phyloP scores from a whole-genome alignment of 176 grass and related monocot genomes.

The Themeda triandra region DNA sequence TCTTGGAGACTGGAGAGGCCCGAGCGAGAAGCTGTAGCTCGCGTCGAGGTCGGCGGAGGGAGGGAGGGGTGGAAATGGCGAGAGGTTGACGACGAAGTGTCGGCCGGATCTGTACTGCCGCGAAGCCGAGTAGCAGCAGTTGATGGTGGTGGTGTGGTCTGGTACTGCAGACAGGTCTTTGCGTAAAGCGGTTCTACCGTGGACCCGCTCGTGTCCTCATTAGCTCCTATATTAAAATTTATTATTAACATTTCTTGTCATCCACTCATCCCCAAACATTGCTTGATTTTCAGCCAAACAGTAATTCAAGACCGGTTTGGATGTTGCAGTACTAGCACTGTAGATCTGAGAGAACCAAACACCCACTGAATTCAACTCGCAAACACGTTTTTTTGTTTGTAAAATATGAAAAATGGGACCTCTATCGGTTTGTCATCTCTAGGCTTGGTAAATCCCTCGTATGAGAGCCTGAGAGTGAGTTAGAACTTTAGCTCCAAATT shows the following conservation, averaged over 20 bases:
- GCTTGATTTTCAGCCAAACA: background rate
- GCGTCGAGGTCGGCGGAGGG: background rate
- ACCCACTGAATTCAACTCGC: background rate
- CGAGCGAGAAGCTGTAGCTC: background rate
- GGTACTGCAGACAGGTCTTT: too few relatives aligned
- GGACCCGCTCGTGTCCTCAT: background rate
- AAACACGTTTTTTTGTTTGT: background rate
- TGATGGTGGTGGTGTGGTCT: background rate
- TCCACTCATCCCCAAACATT: background rate
- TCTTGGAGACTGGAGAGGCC: background rate
- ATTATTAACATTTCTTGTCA: background rate
- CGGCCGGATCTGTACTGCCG: constrained; percentile 36
- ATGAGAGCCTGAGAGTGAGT: too few relatives aligned
- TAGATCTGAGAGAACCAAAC: too few relatives aligned
- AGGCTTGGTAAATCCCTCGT: too few relatives aligned
- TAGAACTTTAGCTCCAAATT: too few relatives aligned
- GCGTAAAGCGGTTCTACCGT: constrained; percentile 2
- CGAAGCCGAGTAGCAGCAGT: background rate
- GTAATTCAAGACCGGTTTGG: background rate
- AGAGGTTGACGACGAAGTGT: constrained; percentile 5
- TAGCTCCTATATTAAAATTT: background rate
- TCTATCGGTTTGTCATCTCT: too few relatives aligned
- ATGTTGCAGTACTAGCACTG: too few relatives aligned
- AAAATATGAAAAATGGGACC: background rate
- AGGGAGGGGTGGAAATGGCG: background rate